phyloP scores from a whole-genome alignment of 306 rosid genomes.

The Vigna angularis region DNA sequence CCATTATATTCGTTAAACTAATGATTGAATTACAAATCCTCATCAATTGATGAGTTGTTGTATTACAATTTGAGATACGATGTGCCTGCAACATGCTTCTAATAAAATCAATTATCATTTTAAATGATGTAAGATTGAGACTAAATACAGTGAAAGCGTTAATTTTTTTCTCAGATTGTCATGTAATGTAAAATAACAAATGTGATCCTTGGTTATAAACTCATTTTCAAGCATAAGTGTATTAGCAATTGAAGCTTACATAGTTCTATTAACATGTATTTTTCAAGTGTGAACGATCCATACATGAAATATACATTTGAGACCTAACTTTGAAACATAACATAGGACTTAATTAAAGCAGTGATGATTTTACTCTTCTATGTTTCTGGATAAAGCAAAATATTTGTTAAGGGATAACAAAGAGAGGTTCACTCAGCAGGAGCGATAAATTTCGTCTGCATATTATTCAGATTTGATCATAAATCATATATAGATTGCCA shows the following conservation, averaged over 20 bases:
- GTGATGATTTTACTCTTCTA: background rate
- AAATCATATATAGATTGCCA: too few species aligned
- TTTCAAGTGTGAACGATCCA: background rate
- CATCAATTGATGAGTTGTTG: background rate
- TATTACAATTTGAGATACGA: background rate
- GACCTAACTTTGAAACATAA: background rate
- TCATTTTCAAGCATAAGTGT: background rate
- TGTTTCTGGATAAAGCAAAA: background rate
- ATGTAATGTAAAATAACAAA: background rate
- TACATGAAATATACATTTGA: background rate
- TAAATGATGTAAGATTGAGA: background rate
- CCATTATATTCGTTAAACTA: background rate
- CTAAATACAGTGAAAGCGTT: background rate
- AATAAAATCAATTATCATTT: background rate
- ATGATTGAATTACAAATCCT: background rate
- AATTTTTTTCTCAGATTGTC: background rate
- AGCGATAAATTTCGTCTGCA: too few species aligned
- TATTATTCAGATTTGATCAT: too few species aligned
- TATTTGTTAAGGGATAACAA: too few species aligned
- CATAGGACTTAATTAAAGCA: background rate
- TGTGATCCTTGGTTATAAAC: background rate
- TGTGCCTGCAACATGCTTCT: background rate
- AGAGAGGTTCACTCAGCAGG: too few species aligned
- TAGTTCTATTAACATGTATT: background rate
- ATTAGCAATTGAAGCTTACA: background rate